Percentiles rank a stretch among this genome's conserved stretches.
Evolutionary conservation across 352 stramenopile genomes (phyloP).

Genomic region (Pythium phragmiticola): DNA sequence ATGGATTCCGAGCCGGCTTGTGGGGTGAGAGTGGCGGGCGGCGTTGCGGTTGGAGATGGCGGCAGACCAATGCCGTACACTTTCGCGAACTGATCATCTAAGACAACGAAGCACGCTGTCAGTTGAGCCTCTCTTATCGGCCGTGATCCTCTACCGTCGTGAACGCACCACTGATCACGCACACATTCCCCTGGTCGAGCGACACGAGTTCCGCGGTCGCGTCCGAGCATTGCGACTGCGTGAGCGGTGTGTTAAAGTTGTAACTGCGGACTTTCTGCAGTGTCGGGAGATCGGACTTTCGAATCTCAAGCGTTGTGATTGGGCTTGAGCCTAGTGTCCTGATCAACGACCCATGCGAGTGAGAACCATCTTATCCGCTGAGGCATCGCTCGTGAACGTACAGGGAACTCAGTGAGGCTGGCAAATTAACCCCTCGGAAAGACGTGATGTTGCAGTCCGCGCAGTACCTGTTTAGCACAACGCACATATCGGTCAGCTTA

Average conservation of each 20-base stretch:
- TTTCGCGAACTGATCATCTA: too few relatives aligned
- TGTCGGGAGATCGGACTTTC: not conserved
- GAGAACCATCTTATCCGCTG: too few relatives aligned
- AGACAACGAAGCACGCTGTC: too few relatives aligned
- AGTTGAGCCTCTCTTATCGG: too few relatives aligned
- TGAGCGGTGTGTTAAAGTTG: not conserved
- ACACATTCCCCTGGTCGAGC: not conserved
- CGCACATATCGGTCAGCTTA: too few relatives aligned
- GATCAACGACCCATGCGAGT: not conserved
- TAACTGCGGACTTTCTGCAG: not conserved
- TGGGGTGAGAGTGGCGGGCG: too few relatives aligned
- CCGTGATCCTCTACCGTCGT: not conserved
- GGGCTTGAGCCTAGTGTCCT: not conserved
- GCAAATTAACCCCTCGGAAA: not conserved
- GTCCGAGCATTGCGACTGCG: constrained; percentile 3
- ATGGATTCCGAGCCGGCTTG: too few relatives aligned
- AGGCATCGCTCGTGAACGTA: not conserved
- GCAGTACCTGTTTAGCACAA: not conserved
- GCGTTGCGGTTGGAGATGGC: too few relatives aligned
- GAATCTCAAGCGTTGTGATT: constrained; percentile 13
- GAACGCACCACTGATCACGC: constrained; percentile 7
- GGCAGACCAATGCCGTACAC: too few relatives aligned
- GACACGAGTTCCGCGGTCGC: not conserved
- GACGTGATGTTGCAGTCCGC: not conserved
- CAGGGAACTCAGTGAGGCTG: not conserved